Evolutionary conservation across 1,139 yeast species (phyloP), one percentile per base, ranked within the genome.

Genomic region (Pichia terricola): DNA sequence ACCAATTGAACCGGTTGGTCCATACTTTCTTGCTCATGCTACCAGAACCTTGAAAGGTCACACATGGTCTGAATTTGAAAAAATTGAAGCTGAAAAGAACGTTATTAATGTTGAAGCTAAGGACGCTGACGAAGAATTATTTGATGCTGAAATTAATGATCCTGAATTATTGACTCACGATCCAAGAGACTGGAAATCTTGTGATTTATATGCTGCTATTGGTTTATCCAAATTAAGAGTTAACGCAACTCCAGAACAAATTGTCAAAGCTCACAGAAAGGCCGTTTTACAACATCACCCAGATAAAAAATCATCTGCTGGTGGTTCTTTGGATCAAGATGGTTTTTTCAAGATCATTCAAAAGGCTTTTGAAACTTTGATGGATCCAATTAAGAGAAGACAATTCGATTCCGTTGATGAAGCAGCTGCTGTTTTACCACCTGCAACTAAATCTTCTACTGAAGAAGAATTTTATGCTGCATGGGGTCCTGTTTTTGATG

Each of bases 341-440:
- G 95, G 94, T n/a, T 89, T 91, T 70, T 91, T 91, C 79, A 91
- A 91, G 74, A 85, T 94, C 62, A 89, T 91, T 60, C 98, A 91
- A 71, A 91, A 91, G 73, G 95, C 97, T 26, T 83, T 81, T 63
- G 98, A 91, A 72, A 74, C 85, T 45, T 73, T 91, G 72, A 73
- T 86, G 65, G 96, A 91, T 65, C 74, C 95, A 47, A 67, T 62
- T 59, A 87, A 83, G 72, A 85, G 96, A 72, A 81, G 77, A 59
- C 97, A 94, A 71, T 94, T 75, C 62, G 98, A 91, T 69, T 89
- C 97, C 39, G 95, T 94, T 55, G 98, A 91, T 66, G 81, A 77
- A 63, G 78, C 73, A 55, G 96, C 97, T 43, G 83, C 84, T 58
- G 94, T 87, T 49, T 64, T 68, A 47, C 89, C 94, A 49, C 97